Evolutionary conservation across 2,329 filamentous ascomycete species (phyloP), one percentile per base, ranked within the genome.

Genomic region (Colletotrichum australisinense): DNA sequence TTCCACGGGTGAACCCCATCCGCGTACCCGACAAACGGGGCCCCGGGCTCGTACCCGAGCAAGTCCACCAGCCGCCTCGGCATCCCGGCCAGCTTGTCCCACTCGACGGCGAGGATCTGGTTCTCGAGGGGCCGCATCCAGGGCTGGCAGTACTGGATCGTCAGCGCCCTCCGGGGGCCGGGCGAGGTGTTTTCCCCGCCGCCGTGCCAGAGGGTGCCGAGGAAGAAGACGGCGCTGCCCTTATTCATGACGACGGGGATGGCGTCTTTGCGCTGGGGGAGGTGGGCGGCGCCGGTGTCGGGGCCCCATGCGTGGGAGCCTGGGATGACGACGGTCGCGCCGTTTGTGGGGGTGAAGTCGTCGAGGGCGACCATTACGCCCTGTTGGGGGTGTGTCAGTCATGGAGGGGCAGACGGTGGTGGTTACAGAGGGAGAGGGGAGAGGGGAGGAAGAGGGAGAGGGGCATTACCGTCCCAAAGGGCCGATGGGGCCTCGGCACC

Each of bases 81-180:
- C 19, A 79, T 77, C 1, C 72, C 68, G 16, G 72, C 72, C 24
- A 78, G 35, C 64, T 76, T 77, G 7, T 77, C 75, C 73, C 74
- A 78, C 14, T 81, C 80, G 65, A 82, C 79, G 14, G 81, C 79
- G 6, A 84, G 74, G 7, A 80, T 79, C 75, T 81, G 79, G 63
- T 84, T 84, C 74, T 83, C 82, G 62, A 76, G 78, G n/a, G 80
- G 78, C n/a, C 82, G 75, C 28, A 82, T 79, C 79, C 79, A 87
- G 5, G 82, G 82, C 74, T 84, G 81, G 71, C 81, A 84, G 76
- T 83, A 84, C 76, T 84, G 82, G n/a, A 83, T 79, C 16, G 82
- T 84, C 56, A 81, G 75, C 56, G 82, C 82, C 49, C 79, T 74
- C 28, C 83, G 77, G n/a, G 77, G 77, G 35, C 66, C 72, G 28